Base-by-base conservation (phyloP, 176 grass and related monocot genomes). In the Phyllostachys edulis region DNA sequence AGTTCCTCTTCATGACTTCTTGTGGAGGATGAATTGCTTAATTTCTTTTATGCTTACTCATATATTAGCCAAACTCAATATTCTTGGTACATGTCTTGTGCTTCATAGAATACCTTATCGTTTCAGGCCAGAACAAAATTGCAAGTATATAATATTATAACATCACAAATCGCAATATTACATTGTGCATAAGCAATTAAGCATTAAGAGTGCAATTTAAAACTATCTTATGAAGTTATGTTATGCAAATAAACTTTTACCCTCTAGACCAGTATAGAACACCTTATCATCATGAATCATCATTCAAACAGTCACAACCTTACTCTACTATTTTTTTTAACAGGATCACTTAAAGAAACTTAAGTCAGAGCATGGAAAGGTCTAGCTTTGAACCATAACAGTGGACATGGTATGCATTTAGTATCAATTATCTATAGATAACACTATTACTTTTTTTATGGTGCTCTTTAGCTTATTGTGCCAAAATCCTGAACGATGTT, bases 41-140 rank as follows among this genome's bases (percentile, higher is more conserved):
- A 42, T 39, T 44, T 7, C 23, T 45, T 54, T 68, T 60, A n/a
- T 69, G 49, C 50, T 69, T 77, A 77, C 51, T 69, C 66, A 67
- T 69, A 42, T 69, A 18, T 60, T 83, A 67, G 46, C 17, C n/a
- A 67, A 61, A 27, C 27, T 26, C 7, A 62, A 21, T 55, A 73
- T 78, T 82, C 64, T 69, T 79, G 37, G 37, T 78, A 78, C 57
- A 36, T 24, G 46, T 67, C 66, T 76, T 85, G 16, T 77, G 49
- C 51, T 63, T 49, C 81, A 44, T 4, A 69, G 20, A 63, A 38
- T 46, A 17, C 20, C 24, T 81, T 57, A 14, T 40, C 3, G 27
- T 34, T 51, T 21, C 15, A 65, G 24, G 78, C 18, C 44, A 34
- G 46, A 65, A 73, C 37, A 27, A 62, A 79, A 1, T 46, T 65